Evolutionary conservation across 371 early-diverging fungal species (phyloP), one percentile per base, ranked within the genome.

Genomic region (Actinomortierella ambigua): DNA sequence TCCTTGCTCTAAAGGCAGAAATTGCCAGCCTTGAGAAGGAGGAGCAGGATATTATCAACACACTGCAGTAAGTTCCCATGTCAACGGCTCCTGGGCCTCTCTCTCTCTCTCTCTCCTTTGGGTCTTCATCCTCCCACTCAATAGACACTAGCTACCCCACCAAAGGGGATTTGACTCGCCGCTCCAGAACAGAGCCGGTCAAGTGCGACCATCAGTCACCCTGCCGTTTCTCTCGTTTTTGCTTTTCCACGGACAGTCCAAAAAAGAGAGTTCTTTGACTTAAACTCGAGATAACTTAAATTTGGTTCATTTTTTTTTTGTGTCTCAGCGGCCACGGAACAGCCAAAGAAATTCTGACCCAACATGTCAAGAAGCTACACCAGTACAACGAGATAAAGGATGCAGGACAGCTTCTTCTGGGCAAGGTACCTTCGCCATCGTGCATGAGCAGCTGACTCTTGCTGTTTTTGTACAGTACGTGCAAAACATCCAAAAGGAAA

Each of bases 371-470:
- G 50, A 49, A 65, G n/a, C 51, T 75, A 41, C 76, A 68, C 18
- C 46, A 59, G 26, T 75, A 75, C 41, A 75, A 75, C 34, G 69
- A 75, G 50, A 65, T 69, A 62, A 75, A 69, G 65, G 76, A 75
- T 23, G 65, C 47, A 6, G 76, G 76, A 1, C 76, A 75, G 44
- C 54, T 69, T 26, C 63, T 75, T n/a, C 69, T 75, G 9, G 76
- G 76, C 44, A 75, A 75, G 75, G 75, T 75, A 56, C 42, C 18
- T n/a, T n/a, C n/a, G n/a, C n/a, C n/a, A n/a, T n/a, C n/a, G n/a
- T n/a, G n/a, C n/a, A n/a, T n/a, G n/a, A n/a, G n/a, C n/a, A n/a
- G n/a, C n/a, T n/a, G n/a, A n/a, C n/a, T n/a, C n/a, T 48, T 51
- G 51, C 23, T 51, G 26, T 51, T 23, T 51, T 51, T 17, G 15